Percentiles rank a stretch among this genome's conserved stretches.
Evolutionary conservation across 1,284 basidiomycete species (phyloP).

Genomic region (Ganoderma sinense): DNA sequence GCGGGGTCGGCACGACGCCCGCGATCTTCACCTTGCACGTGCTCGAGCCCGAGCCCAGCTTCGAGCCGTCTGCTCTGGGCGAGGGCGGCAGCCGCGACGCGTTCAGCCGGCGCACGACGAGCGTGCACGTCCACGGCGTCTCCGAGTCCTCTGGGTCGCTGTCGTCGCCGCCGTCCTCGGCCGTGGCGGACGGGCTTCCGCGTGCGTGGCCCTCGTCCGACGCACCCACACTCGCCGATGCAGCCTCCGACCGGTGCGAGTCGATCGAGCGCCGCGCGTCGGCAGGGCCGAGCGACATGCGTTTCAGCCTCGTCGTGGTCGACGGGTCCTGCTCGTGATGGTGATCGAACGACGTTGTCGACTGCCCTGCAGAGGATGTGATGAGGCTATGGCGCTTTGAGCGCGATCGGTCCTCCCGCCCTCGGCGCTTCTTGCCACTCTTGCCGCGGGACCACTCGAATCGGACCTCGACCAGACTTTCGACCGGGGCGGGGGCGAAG

Average conservation of each 20-base stretch:
- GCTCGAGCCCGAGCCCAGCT: slow-evolving; percentile 17
- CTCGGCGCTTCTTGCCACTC: slow-evolving; percentile 41
- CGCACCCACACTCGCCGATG: slow-evolving; percentile 27
- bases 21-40: slow-evolving; percentile 65
- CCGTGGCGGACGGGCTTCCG: slow-evolving; percentile 26
- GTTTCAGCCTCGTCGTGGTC: slow-evolving; percentile 25
- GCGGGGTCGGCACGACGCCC: slow-evolving; percentile 90
- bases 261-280: slow-evolving; percentile 31
- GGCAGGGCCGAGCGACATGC: slow-evolving; percentile 13
- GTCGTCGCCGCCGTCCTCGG: slow-evolving; percentile 60
- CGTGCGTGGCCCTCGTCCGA: slow-evolving; percentile 31
- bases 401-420: slow-evolving; percentile 29
- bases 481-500: slow-evolving; percentile 23
- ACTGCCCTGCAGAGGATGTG: slow-evolving; percentile 36
- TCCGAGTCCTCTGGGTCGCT: slow-evolving; percentile 96
- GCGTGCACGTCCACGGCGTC: slow-evolving; percentile 91
- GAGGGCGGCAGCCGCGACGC: slow-evolving; percentile 19
- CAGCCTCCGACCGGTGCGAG: slow-evolving; percentile 33
- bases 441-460: slow-evolving; percentile 78
- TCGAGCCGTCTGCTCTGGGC: neutral
- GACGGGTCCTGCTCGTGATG: slow-evolving; percentile 21
- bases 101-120: slow-evolving; percentile 54
- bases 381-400: slow-evolving; percentile 30
- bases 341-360: slow-evolving; percentile 35
- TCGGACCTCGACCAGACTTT: slow-evolving; percentile 63